phyloP scores from a whole-genome alignment of 2,329 filamentous ascomycete species.

The Phoma herbarum region DNA sequence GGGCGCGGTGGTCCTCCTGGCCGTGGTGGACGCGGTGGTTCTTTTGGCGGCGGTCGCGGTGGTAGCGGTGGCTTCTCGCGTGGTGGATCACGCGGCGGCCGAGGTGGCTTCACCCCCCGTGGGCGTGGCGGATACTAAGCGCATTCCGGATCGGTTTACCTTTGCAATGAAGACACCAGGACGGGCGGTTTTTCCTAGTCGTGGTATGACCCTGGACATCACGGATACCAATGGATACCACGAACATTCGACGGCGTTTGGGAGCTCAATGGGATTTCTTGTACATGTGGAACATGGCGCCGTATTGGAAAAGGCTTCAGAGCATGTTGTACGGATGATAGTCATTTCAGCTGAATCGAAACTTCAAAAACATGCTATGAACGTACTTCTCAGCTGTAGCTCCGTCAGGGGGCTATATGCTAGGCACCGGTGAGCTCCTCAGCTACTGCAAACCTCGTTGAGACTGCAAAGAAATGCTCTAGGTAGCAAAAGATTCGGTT shows the following conservation, averaged over 20 bases:
- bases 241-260: slow-evolving; percentile 47
- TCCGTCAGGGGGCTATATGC: not conserved
- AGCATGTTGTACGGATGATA: slow-evolving; percentile 22
- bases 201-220: slow-evolving; percentile 30
- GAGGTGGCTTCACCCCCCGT: slow-evolving; percentile 38
- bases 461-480: not conserved
- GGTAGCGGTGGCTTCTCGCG: slow-evolving; percentile 44
- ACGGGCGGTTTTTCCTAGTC: slow-evolving; percentile 28
- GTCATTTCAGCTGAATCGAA: slow-evolving; percentile 24
- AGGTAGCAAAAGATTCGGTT: too few species aligned
- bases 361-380: slow-evolving; percentile 16
- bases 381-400: too few species aligned
- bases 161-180: slow-evolving; percentile 23
- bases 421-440: not conserved
- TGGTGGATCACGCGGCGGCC: slow-evolving; percentile 35
- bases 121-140: slow-evolving; percentile 46
- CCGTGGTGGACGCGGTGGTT: slow-evolving; percentile 50
- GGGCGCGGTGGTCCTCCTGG: slow-evolving; percentile 55
- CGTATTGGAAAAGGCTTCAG: slow-evolving; percentile 28
- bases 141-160: slow-evolving; percentile 19
- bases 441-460: not conserved
- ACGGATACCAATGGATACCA: slow-evolving; percentile 45
- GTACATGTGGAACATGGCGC: slow-evolving; percentile 40
- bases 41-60: slow-evolving; percentile 52
- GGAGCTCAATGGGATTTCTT: slow-evolving; percentile 39